Conservation (phyloP, 2,329 filamentous ascomycete species). For the Colletotrichum australisinense region DNA sequence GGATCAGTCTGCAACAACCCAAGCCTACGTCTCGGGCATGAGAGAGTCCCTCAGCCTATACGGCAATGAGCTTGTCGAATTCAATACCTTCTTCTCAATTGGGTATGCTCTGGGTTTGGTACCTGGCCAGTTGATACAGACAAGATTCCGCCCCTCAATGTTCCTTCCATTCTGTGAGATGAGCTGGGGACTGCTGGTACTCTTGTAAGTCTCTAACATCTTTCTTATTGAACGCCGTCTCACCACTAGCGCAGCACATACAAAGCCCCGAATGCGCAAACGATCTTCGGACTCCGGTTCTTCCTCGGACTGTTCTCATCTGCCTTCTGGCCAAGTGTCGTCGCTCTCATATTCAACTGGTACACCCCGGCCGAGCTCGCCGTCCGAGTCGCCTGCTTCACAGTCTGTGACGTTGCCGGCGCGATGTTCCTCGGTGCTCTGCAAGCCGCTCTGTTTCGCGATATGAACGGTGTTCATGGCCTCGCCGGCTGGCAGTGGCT, state of each 20-base stretch:
- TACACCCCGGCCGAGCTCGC: slow-evolving; percentile 57
- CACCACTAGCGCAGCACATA: slow-evolving; percentile 34
- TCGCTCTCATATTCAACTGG: slow-evolving; percentile 58
- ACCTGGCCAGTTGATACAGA: slow-evolving; percentile 43
- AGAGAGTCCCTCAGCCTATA: slow-evolving; percentile 47
- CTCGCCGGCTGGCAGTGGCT: slow-evolving; percentile 59
- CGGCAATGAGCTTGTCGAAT: slow-evolving; percentile 44
- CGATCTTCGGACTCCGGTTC: slow-evolving; percentile 49
- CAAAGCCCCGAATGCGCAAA: slow-evolving; percentile 43
- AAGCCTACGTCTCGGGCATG: slow-evolving; percentile 55
- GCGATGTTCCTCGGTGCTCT: slow-evolving; percentile 57
- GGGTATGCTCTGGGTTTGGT: slow-evolving; percentile 41
- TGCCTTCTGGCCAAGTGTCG: slow-evolving; percentile 46
- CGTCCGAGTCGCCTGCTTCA: slow-evolving; percentile 55
- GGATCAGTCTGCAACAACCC: slow-evolving; percentile 50
- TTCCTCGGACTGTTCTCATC: slow-evolving; percentile 49
- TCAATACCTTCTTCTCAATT: slow-evolving; percentile 39
- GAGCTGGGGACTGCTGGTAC: slow-evolving; percentile 42
- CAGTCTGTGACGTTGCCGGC: slow-evolving; percentile 55
- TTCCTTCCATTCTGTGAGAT: slow-evolving; percentile 52
- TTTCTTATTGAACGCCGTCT: slow-evolving; percentile 5
- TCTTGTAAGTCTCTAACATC: slow-evolving; percentile 14
- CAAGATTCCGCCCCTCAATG: slow-evolving; percentile 36
- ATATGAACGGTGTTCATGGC: slow-evolving; percentile 53
- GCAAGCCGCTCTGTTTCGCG: slow-evolving; percentile 53